Base-by-base conservation (phyloP, 2,329 filamentous ascomycete genomes). In the Venturia asperata region DNA sequence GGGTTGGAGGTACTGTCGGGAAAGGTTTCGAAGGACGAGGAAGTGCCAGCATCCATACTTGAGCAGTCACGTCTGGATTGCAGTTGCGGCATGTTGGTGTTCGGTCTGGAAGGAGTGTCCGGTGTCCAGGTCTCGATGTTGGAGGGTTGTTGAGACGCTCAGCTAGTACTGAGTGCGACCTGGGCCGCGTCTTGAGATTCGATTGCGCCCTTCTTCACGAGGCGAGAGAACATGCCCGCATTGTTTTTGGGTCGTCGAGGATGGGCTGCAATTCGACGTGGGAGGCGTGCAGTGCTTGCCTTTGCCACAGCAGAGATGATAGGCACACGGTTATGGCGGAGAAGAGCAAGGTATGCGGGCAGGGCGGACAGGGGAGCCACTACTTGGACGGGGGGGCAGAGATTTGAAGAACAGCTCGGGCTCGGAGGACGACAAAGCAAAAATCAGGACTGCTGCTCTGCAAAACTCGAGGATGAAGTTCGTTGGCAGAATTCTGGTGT, bases 241-340 rank as follows among this genome's bases (percentile, higher is more conserved):
- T 58, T n/a, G 52, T 58, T 58, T 58, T 39, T 21, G 27, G 7
- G 21, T n/a, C 15, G 30, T n/a, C 52, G 30, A 34, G 52, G 15
- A 58, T 58, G 52, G 52, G 52, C 30, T 37, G 52, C 52, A 37
- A 37, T 11, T n/a, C 27, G 52, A 58, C 52, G 52, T 58, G 52
- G 52, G 52, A 58, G 52, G 52, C 52, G 34, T 56, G 49, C 49
- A 56, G 30, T 56, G 45, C 45, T 52, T 37, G 52, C 30, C 24
- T 58, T 58, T 19, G 52, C 52, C 52, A 58, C 52, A 58, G 27
- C 7, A 37, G 52, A 34, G 30, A 34, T 37, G 30, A 37, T 52
- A 10, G 47, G 47, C 47, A 58, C 52, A 58, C 52, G 52, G 52
- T 56, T 56, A 58, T 37, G 52, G 52, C 52, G 52, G 52, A 58